Evolutionary conservation across 2,329 filamentous ascomycete genomes (phyloP).

Genomic region (Rhynchosporium graminicola): DNA sequence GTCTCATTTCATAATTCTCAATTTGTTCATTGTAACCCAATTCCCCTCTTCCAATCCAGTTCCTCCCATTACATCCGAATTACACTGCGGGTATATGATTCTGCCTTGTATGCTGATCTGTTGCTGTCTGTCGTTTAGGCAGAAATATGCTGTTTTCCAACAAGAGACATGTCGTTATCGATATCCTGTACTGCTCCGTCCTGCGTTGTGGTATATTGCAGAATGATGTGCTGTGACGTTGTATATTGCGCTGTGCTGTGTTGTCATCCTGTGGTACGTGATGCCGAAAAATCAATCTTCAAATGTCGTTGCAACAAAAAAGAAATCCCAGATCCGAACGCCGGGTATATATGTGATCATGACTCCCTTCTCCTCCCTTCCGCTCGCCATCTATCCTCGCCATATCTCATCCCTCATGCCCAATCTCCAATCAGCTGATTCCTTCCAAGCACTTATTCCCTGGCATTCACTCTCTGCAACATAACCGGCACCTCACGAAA

Average conservation of each 20-base stretch:
- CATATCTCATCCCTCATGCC: background rate
- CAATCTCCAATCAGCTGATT: background rate
- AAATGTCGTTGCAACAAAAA: background rate
- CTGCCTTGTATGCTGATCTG: too few species aligned
- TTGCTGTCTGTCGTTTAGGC: too few species aligned
- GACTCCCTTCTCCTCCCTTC: background rate
- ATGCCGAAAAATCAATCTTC: background rate
- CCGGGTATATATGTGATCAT: slow-evolving; percentile 17
- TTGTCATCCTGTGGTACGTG: too few species aligned
- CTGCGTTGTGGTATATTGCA: background rate
- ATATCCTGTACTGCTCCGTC: background rate
- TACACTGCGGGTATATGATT: too few species aligned
- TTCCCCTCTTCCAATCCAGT: too few species aligned
- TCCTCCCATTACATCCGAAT: too few species aligned
- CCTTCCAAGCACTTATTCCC: background rate
- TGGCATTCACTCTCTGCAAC: slow-evolving; percentile 23
- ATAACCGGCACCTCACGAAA: slow-evolving; percentile 35
- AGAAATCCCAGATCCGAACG: slow-evolving; percentile 3
- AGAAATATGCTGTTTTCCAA: too few species aligned
- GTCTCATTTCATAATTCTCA: too few species aligned
- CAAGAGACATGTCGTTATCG: too few species aligned
- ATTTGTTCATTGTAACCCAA: too few species aligned
- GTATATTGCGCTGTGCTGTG: too few species aligned
- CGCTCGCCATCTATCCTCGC: background rate
- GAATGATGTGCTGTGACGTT: too few species aligned